These are phyloP conservation scores for Ogataea pignaliae DNA, from an alignment of 805 yeast species.

Conservation along the genomic window DNA sequence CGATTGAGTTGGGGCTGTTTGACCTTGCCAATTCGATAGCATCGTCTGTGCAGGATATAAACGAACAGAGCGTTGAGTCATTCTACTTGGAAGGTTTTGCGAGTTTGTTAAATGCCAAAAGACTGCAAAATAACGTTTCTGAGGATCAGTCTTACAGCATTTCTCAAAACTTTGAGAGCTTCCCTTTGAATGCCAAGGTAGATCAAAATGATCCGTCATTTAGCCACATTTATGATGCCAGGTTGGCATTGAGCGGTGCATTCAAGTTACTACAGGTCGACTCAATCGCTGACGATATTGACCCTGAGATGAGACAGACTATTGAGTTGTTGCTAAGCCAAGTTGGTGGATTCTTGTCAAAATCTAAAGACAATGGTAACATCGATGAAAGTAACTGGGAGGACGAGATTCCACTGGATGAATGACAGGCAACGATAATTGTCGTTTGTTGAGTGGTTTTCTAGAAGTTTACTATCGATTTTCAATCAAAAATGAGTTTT, in stretches of 20 bases:
- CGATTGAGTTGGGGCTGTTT: constrained; percentile 71
- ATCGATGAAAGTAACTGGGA: constrained; percentile 49
- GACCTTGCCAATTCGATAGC: constrained; percentile 68
- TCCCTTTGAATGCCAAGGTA: constrained; percentile 21
- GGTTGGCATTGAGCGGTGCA: constrained; percentile 36
- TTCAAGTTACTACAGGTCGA: constrained; percentile 34
- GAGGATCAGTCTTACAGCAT: constrained; percentile 15
- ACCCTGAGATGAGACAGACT: constrained; percentile 56
- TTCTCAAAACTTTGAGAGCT: constrained; percentile 39
- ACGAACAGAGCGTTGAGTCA: constrained; percentile 79
- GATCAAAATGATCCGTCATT: constrained; percentile 28
- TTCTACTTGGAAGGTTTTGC: constrained; percentile 83
- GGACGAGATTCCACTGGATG: constrained; percentile 41
- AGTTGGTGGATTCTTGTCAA: constrained; percentile 56
- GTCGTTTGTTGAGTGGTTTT: no score
- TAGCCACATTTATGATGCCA: constrained; percentile 35
- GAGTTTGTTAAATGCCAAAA: constrained; percentile 44
- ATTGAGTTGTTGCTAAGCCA: constrained; percentile 45
- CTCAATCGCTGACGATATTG: constrained; percentile 36
- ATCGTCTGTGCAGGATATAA: constrained; percentile 63
- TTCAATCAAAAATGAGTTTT: no score
- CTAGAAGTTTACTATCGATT: no score
- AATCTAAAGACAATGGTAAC: constrained; percentile 33
- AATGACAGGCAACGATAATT: constrained; percentile 8
- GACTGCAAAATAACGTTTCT: constrained; percentile 23